Evolutionary conservation across 2,329 filamentous ascomycete genomes (phyloP).

Genomic region (Aspergillus eucalypticola): DNA sequence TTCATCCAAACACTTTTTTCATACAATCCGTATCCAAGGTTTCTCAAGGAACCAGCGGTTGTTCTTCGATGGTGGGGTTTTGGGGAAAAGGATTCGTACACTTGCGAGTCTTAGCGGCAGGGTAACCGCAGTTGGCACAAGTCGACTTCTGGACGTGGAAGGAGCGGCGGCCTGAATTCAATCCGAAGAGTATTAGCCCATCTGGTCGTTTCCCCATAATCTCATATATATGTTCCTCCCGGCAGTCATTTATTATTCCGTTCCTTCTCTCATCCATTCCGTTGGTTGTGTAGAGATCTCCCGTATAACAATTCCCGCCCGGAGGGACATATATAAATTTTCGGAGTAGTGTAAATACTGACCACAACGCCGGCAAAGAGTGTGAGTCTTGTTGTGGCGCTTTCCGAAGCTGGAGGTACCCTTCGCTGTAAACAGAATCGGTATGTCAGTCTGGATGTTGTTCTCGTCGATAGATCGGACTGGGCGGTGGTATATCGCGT

Average conservation of each 20-base stretch:
- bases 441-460: constrained; percentile 45
- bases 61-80: background rate
- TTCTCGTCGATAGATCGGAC: constrained; percentile 25
- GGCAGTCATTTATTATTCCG: constrained; percentile 5
- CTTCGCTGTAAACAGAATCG: constrained; percentile 57
- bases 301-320: constrained; percentile 19
- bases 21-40: background rate
- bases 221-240: background rate
- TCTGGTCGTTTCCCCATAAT: constrained; percentile 8
- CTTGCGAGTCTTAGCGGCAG: constrained; percentile 94
- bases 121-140: constrained; percentile 94
- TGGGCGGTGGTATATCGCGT: constrained; percentile 26
- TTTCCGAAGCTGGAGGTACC: constrained; percentile 72
- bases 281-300: background rate
- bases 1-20: background rate
- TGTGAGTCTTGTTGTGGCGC: constrained; percentile 98
- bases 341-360: constrained; percentile 52
- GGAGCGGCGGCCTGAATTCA: constrained; percentile 76
- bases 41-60: background rate
- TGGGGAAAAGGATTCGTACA: constrained; percentile 65
- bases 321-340: constrained; percentile 10
- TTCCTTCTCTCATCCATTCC: constrained; percentile 8
- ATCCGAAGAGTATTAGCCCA: constrained; percentile 33
- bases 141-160: constrained; percentile 99
- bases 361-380: constrained; percentile 97